Percentiles rank a stretch among this genome's conserved stretches.
Evolutionary conservation across 2,329 filamentous ascomycete genomes (phyloP).

Genomic region (Colletotrichum graminicola): DNA sequence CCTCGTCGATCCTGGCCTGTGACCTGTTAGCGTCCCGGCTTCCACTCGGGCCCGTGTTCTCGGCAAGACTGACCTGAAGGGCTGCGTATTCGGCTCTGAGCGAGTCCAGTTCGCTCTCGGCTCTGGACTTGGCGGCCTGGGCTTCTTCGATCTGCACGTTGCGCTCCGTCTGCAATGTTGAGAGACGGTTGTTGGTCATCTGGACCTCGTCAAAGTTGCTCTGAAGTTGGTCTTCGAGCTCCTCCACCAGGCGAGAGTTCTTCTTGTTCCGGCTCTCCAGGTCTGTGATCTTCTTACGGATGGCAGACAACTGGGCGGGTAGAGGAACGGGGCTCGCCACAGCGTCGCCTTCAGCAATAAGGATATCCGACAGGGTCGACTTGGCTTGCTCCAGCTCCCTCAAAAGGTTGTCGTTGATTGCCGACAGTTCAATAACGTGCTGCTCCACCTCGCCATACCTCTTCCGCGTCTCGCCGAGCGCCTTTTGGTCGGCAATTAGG

Average conservation of each 20-base stretch:
- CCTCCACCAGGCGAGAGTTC: slow-evolving; percentile 90
- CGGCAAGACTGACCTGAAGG: slow-evolving; percentile 75
- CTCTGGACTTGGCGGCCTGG: slow-evolving; percentile 70
- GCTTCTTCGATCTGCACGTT: slow-evolving; percentile 83
- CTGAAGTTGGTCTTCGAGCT: slow-evolving; percentile 96
- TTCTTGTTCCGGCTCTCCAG: slow-evolving; percentile 82
- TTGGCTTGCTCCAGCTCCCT: slow-evolving; percentile 73
- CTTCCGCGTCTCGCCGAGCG: slow-evolving; percentile 69
- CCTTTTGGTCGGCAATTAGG: slow-evolving; percentile 69
- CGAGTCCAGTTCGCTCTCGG: slow-evolving; percentile 77
- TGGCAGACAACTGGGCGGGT: slow-evolving; percentile 67
- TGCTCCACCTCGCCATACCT: slow-evolving; percentile 69
- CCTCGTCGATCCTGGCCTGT: slow-evolving; percentile 59
- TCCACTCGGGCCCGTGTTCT: neutral
- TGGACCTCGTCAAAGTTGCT: slow-evolving; percentile 96
- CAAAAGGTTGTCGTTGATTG: slow-evolving; percentile 70
- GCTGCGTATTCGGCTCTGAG: slow-evolving; percentile 77
- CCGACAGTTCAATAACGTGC: slow-evolving; percentile 67
- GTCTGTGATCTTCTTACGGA: slow-evolving; percentile 75
- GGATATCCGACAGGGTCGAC: slow-evolving; percentile 64
- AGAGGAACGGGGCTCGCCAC: slow-evolving; percentile 61
- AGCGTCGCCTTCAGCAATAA: slow-evolving; percentile 62
- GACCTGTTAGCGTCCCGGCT: slow-evolving; percentile 46
- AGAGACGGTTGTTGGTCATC: slow-evolving; percentile 85
- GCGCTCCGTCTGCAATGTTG: slow-evolving; percentile 81